Evolutionary conservation across 2,329 filamentous ascomycete genomes (phyloP).

Genomic region (Albifimbria verrucaria): DNA sequence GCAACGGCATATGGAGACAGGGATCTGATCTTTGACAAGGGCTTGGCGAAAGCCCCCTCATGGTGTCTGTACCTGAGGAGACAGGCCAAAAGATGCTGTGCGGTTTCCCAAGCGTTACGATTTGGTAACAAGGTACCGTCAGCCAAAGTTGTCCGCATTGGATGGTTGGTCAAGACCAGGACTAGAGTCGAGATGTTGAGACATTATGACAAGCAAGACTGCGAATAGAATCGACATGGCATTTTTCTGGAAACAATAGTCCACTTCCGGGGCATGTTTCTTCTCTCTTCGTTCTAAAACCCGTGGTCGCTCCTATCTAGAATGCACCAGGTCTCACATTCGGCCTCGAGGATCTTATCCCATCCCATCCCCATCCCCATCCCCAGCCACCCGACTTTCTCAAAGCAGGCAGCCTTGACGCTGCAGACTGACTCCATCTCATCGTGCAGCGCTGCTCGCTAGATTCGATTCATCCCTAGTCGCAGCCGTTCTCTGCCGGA

Average conservation of each 20-base stretch:
- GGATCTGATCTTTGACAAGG: not conserved
- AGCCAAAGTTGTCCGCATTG: not conserved
- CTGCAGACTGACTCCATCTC: not conserved
- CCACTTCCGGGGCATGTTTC: not conserved
- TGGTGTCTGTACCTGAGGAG: too few species aligned
- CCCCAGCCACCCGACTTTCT: conserved; percentile 23
- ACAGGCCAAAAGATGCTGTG: not conserved
- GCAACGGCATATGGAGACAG: not conserved
- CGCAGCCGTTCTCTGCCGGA: not conserved
- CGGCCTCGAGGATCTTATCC: conserved; percentile 7
- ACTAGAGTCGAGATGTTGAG: not conserved
- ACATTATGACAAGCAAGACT: not conserved
- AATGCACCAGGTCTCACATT: conserved; percentile 16
- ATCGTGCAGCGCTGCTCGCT: too few species aligned
- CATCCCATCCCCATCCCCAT: too few species aligned
- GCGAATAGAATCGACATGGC: not conserved
- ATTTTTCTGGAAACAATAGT: not conserved
- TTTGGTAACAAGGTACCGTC: conserved; percentile 22
- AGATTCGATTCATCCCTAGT: not conserved
- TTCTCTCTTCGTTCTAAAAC: not conserved
- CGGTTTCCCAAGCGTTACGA: conserved; percentile 16
- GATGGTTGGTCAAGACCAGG: not conserved
- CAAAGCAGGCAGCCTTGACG: not conserved
- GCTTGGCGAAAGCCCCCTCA: too few species aligned
- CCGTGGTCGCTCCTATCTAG: conserved; percentile 20